Conservation (phyloP, 352 stramenopile genomes). For the Hyaloperonospora brassicae region DNA sequence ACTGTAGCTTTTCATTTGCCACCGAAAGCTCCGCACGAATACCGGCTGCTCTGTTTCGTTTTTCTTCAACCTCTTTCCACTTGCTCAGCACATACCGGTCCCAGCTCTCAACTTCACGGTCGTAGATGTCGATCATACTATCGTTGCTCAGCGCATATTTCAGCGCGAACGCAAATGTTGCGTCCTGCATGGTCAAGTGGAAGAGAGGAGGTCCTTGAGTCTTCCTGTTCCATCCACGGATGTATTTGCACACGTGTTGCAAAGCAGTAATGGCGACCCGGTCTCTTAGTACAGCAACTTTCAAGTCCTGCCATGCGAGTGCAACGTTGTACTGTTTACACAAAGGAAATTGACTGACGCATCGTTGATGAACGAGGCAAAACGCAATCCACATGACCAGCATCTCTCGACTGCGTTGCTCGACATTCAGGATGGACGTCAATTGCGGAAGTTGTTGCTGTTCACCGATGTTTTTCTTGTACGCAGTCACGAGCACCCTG, state of each 20-base stretch:
- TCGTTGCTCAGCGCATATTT: conserved; percentile 16
- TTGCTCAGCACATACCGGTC: conserved; percentile 6
- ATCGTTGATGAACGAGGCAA: conserved; percentile 32
- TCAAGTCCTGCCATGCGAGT: conserved; percentile 30
- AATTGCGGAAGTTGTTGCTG: conserved; percentile 12
- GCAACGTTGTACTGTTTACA: conserved; percentile 31
- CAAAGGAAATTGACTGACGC: conserved; percentile 3
- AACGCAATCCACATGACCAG: conserved; percentile 39
- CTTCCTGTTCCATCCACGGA: conserved; percentile 27
- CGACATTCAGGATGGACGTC: conserved; percentile 18
- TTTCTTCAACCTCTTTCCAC: conserved; percentile 15
- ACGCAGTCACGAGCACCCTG: conserved; percentile 11
- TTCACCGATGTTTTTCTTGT: conserved; percentile 7
- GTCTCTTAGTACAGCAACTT: conserved; percentile 29
- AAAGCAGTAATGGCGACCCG: conserved; percentile 23
- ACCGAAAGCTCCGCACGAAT: conserved; percentile 9
- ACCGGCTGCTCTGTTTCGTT: conserved; percentile 5
- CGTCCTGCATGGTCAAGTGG: conserved; percentile 28
- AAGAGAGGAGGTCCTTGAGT: conserved; percentile 21
- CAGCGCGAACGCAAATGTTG: conserved; percentile 31
- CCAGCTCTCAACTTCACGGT: conserved; percentile 13
- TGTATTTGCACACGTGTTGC: conserved; percentile 27
- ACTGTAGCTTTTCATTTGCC: not conserved
- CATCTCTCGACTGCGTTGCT: conserved; percentile 33
- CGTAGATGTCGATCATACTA: conserved; percentile 8